phyloP scores from a whole-genome alignment of 164 flowering plant species.

The Stephania yunnanensis region DNA sequence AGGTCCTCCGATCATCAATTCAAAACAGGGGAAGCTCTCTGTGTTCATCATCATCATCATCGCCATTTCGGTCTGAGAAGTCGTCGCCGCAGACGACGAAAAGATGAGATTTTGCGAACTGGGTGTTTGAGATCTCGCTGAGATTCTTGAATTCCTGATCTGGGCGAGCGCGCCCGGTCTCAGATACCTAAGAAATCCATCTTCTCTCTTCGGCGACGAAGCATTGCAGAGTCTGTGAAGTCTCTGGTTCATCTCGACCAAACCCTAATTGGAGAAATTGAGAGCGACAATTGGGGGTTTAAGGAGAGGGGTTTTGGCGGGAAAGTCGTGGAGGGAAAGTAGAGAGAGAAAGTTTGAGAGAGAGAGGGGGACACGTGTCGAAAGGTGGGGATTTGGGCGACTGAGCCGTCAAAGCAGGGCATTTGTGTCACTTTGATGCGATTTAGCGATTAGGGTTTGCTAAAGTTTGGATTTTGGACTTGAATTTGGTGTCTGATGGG shows the following conservation, averaged over 20 bases:
- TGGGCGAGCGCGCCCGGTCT: constrained; percentile 41
- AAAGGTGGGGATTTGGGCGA: background rate
- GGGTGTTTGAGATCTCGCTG: constrained; percentile 21
- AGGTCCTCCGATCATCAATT: constrained; percentile 11
- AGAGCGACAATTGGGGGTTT: background rate
- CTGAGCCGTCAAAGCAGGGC: background rate
- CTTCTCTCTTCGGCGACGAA: constrained; percentile 16
- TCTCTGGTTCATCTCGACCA: constrained; percentile 17
- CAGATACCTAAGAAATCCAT: constrained; percentile 22
- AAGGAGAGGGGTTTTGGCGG: constrained; percentile 1
- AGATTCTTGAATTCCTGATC: constrained; percentile 31
- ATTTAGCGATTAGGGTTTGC: background rate
- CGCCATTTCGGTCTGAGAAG: background rate
- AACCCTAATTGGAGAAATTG: background rate
- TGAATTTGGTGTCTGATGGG: background rate
- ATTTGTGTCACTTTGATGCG: background rate
- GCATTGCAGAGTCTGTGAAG: constrained; percentile 8
- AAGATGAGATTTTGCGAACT: background rate
- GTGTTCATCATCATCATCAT: too few species aligned
- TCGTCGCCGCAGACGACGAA: constrained; percentile 1
- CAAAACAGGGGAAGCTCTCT: constrained; percentile 12
- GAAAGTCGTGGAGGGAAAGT: constrained; percentile 14
- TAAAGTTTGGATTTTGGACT: background rate
- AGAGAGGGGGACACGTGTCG: constrained; percentile 1
- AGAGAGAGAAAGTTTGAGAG: background rate